Evolutionary conservation across 2,329 filamentous ascomycete species (phyloP), one percentile per base, ranked within the genome.

Genomic region (Amylocarpus encephaloides): DNA sequence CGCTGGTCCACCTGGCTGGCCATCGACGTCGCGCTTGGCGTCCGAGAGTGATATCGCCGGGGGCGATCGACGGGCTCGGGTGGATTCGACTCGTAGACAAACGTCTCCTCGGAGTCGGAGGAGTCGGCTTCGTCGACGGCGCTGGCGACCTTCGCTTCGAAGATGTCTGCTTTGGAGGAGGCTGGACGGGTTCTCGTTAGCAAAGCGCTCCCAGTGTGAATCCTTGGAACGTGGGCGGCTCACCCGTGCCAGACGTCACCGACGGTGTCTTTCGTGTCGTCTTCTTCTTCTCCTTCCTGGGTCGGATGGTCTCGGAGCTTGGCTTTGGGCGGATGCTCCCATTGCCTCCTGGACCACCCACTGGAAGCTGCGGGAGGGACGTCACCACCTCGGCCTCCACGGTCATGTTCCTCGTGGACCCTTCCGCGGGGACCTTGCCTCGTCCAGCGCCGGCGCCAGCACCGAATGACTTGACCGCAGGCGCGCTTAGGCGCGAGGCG

Each of bases 51-150:
- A 68, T 92, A 89, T 54, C 90, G 80, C 56, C 82, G 79, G n/a
- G 79, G 79, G 36, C 81, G 74, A 48, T 83, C 80, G 43, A 72
- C 74, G 44, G 66, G 69, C 58, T 86, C 82, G 46, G 88, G 87
- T 9, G 92, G 93, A 64, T 98, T 98, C 22, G 93, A 97, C 68
- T 98, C 93, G 70, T 98, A 98, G 13, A 98, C 93, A 68, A 97
- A 98, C 0, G 93, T 97, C 69, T 97, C 93, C 63, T 96, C 93
- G 1, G 92, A 97, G 67, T 98, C 93, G 6, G 92, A 96, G 11
- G 92, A 95, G 67, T 96, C 88, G 40, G 89, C 90, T 68, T 97
- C 91, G 66, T 97, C 92, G 46, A 98, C 90, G 7, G 92, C 92
- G 67, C 85, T 96, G 45, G 92, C 92, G 59, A 98, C 90, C 66